Conservation (phyloP, 2,329 filamentous ascomycete genomes). For the Curvularia eragrostidis region DNA sequence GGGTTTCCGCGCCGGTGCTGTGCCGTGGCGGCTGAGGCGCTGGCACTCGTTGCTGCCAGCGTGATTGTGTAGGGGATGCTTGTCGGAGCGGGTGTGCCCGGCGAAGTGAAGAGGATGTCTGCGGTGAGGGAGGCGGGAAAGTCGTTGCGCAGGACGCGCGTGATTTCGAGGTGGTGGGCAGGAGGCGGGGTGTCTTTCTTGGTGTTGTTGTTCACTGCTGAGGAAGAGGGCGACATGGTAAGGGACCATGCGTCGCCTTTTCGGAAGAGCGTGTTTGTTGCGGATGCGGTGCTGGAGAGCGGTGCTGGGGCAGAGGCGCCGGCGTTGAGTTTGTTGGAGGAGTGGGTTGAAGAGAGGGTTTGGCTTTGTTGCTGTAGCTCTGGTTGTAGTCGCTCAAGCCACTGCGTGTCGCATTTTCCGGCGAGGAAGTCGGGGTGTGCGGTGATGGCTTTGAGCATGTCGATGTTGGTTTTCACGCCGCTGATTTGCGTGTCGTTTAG, state of each 20-base stretch:
- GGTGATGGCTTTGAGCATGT: constrained; percentile 62
- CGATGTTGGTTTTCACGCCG: constrained; percentile 66
- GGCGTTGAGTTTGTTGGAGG: background rate
- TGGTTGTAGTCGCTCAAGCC: constrained; percentile 61
- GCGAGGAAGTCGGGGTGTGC: constrained; percentile 58
- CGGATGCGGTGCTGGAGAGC: constrained; percentile 7
- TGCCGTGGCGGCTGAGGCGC: constrained; percentile 49
- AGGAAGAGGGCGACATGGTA: constrained; percentile 49
- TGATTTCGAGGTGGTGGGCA: constrained; percentile 62
- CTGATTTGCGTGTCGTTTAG: constrained; percentile 62
- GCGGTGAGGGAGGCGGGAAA: constrained; percentile 64
- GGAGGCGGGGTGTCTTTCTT: background rate
- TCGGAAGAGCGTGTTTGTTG: constrained; percentile 58
- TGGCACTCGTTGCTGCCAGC: constrained; percentile 54
- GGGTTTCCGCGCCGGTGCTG: constrained; percentile 59
- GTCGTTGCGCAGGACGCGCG: constrained; percentile 64
- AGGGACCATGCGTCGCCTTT: constrained; percentile 67
- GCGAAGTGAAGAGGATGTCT: constrained; percentile 59
- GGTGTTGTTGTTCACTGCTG: constrained; percentile 6
- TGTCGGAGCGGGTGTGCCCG: constrained; percentile 50
- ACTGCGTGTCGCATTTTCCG: constrained; percentile 61
- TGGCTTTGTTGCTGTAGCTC: constrained; percentile 46
- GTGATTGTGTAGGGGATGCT: constrained; percentile 55
- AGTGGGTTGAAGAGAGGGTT: constrained; percentile 3
- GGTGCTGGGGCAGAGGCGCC: constrained; percentile 11